Conservation (phyloP, 177 flowering plant species). For the Vitis hybrid region DNA sequence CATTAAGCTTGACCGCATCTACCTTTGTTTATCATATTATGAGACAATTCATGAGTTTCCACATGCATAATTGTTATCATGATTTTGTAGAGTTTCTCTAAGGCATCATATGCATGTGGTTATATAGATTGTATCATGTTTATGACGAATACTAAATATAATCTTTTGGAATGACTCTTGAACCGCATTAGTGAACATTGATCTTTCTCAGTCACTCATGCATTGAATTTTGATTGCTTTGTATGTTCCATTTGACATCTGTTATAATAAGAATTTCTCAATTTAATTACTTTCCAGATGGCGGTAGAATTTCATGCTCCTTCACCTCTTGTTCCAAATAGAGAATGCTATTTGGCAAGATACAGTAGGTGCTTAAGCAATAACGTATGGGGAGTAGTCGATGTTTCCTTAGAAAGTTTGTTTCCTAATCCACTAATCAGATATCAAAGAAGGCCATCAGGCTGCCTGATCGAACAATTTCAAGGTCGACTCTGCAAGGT, state of each 20-base stretch:
- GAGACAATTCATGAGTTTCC: too few species aligned
- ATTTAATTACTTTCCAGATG: constrained; percentile 26
- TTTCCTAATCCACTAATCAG: constrained; percentile 12
- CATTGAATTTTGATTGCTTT: too few species aligned
- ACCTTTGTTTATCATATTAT: too few species aligned
- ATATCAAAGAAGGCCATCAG: constrained; percentile 46
- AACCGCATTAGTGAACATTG: too few species aligned
- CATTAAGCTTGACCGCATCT: too few species aligned
- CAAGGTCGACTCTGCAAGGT: constrained; percentile 32
- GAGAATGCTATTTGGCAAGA: constrained; percentile 37
- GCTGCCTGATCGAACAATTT: constrained; percentile 37
- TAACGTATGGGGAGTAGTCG: constrained; percentile 37
- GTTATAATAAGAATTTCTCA: background rate
- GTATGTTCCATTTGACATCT: background rate
- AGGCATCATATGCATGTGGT: background rate
- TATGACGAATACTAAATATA: background rate
- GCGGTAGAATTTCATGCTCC: constrained; percentile 36
- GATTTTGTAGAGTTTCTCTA: background rate
- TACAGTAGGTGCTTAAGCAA: constrained; percentile 21
- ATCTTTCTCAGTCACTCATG: too few species aligned
- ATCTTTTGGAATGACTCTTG: background rate
- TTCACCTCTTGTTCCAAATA: constrained; percentile 31
- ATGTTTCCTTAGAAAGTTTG: constrained; percentile 42
- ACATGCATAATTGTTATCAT: background rate
- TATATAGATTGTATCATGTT: background rate